Evolutionary conservation across 169 alveolate genomes (phyloP).

Genomic region (Plasmodium vinckei): DNA sequence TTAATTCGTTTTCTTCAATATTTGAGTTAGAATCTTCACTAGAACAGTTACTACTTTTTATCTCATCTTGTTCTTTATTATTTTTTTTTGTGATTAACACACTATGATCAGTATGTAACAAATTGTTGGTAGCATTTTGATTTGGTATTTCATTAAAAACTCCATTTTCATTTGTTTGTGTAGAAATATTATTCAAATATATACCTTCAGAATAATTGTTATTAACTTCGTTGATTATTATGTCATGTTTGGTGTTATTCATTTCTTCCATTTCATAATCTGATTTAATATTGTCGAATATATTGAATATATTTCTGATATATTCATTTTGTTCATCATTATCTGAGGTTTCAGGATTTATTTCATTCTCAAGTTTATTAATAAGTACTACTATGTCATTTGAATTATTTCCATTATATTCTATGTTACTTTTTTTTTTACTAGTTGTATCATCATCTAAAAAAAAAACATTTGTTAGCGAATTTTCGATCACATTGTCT

Average conservation of each 20-base stretch:
- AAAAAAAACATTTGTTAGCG: background rate
- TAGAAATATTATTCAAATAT: no score
- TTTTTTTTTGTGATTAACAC: no score
- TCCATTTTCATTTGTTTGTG: no score
- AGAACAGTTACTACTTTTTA: background rate
- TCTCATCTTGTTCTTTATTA: no score
- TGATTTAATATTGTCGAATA: background rate
- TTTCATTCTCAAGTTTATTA: background rate
- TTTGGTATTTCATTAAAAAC: no score
- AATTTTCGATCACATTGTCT: background rate
- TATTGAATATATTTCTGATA: background rate
- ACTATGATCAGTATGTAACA: no score
- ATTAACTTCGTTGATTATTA: no score
- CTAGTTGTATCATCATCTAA: background rate
- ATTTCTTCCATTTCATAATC: background rate
- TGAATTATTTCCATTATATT: background rate
- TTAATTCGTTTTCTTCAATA: background rate
- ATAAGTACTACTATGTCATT: background rate
- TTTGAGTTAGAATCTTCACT: background rate
- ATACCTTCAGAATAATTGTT: no score
- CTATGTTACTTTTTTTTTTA: background rate
- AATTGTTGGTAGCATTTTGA: no score
- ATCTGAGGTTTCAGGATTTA: background rate
- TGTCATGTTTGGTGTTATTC: background rate
- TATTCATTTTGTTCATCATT: conserved; percentile 2